A percentile compares a stretch with the other conserved stretches of the same genome.
Conservation (phyloP, 2,329 filamentous ascomycete genomes). For the Phialemoniopsis sp. region DNA sequence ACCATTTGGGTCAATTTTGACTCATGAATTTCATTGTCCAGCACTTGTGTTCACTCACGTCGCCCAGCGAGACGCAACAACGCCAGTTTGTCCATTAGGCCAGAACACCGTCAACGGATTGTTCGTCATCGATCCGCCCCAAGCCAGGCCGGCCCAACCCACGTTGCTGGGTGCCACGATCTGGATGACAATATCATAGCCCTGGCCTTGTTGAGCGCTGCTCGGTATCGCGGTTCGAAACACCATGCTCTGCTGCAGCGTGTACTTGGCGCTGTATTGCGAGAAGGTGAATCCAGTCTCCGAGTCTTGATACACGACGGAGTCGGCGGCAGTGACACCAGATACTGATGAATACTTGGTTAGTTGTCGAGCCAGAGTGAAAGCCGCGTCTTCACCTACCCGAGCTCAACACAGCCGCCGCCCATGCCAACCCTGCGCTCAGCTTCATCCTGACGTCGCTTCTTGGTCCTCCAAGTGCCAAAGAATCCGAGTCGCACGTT, state of each 20-base stretch:
- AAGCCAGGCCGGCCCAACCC: slow-evolving; percentile 14
- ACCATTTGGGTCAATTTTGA: no score
- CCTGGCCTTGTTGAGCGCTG: slow-evolving; percentile 1
- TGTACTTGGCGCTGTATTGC: slow-evolving; percentile 8
- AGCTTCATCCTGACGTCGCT: no score
- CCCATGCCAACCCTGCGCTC: no score
- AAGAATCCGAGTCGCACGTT: no score
- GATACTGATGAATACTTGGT: no score
- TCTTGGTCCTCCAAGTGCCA: no score
- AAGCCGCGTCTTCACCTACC: no score
- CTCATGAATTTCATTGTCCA: no score
- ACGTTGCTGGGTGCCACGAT: slow-evolving; percentile 9
- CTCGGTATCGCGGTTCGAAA: slow-evolving; percentile 10
- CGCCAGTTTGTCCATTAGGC: slow-evolving; percentile 5
- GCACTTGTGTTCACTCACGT: no score
- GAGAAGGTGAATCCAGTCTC: slow-evolving; percentile 17
- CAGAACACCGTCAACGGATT: slow-evolving; percentile 12
- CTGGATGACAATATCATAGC: slow-evolving; percentile 13
- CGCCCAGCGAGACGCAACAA: slow-evolving; percentile 7
- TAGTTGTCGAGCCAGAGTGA: no score
- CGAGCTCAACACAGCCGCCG: no score
- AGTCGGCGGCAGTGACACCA: no score
- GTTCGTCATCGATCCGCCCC: slow-evolving; percentile 12
- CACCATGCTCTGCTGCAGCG: slow-evolving; percentile 3
- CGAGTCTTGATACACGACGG: slow-evolving; percentile 15